Percentiles rank a stretch among this genome's conserved stretches.
Conservation (phyloP, 1,139 yeast species). For the Entelexis paramagnoliae region DNA sequence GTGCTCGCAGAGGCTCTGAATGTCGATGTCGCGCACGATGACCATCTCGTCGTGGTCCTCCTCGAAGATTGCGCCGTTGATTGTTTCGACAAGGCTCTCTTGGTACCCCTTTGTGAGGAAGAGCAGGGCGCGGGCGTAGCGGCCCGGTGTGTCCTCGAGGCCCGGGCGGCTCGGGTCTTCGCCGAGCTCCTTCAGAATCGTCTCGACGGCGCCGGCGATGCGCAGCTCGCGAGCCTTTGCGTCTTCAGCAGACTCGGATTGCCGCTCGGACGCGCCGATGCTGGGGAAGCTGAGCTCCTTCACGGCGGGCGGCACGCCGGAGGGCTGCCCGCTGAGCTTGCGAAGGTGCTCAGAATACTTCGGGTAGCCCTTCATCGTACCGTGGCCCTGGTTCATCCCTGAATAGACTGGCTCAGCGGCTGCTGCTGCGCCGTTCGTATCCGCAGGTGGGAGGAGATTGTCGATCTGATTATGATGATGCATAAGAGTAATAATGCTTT, state of each 20-base stretch:
- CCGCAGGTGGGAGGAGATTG: neutral
- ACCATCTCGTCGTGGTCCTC: conserved; percentile 99
- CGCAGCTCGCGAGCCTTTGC: conserved; percentile 53
- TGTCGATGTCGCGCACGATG: conserved; percentile 86
- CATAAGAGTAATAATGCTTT: conserved; percentile 1
- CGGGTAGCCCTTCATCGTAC: conserved; percentile 27
- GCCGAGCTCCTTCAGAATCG: conserved; percentile 75
- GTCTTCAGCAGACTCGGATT: conserved; percentile 56
- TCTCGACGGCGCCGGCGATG: conserved; percentile 76
- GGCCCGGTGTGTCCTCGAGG: conserved; percentile 80
- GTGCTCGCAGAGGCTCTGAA: conserved; percentile 90
- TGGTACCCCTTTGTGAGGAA: conserved; percentile 94
- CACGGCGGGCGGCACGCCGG: conserved; percentile 14
- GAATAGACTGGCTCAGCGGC: neutral
- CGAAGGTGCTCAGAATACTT: conserved; percentile 33
- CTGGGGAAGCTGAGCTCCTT: conserved; percentile 43
- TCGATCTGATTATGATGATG: neutral
- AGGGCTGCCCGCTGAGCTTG: conserved; percentile 36
- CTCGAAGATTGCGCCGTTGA: conserved; percentile 90
- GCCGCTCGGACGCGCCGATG: conserved; percentile 67
- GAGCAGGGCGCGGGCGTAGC: conserved; percentile 94
- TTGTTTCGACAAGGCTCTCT: conserved; percentile 69
- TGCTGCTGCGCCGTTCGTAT: neutral
- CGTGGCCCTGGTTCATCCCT: conserved; percentile 3
- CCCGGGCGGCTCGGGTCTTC: conserved; percentile 90